Conservation (phyloP, 2,329 filamentous ascomycete species). For the Trichoderma sp. region DNA sequence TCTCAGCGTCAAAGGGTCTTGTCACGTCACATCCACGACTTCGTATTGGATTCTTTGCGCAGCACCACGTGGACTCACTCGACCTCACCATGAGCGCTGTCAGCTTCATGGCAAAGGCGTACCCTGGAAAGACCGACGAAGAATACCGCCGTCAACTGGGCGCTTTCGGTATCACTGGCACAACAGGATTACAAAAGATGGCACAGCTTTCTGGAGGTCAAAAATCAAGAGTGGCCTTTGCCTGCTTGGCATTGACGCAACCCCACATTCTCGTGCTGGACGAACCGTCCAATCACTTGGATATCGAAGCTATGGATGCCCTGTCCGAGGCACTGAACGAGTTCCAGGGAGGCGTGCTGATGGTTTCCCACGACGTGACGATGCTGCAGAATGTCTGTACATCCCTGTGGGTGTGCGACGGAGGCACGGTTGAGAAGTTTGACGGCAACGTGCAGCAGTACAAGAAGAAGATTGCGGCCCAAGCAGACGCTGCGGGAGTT, state of each 20-base stretch:
- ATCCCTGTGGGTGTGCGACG: conserved; percentile 94
- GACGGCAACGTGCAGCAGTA: conserved; percentile 93
- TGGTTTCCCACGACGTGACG: conserved; percentile 99
- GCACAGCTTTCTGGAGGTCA: conserved; percentile 92
- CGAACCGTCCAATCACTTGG: conserved; percentile 97
- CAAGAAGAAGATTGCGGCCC: conserved; percentile 92
- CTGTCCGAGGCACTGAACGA: conserved; percentile 79
- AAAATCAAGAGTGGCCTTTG: conserved; percentile 97
- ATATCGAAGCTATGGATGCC: conserved; percentile 99
- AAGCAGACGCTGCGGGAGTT: conserved; percentile 86
- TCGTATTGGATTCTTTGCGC: conserved; percentile 93
- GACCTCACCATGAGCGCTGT: conserved; percentile 89
- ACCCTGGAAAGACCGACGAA: conserved; percentile 89
- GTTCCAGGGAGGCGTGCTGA: conserved; percentile 93
- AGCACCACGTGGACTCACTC: conserved; percentile 96
- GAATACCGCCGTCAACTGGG: conserved; percentile 95
- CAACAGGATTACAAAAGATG: conserved; percentile 96
- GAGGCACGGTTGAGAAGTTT: conserved; percentile 94
- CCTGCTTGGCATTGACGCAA: conserved; percentile 90
- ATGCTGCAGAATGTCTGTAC: conserved; percentile 97
- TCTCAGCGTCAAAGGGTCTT: conserved; percentile 74
- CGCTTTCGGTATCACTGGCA: conserved; percentile 88
- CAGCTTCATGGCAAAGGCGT: conserved; percentile 92
- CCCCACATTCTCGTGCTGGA: conserved; percentile 97
- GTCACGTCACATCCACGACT: conserved; percentile 89